Percentiles rank a stretch among this genome's conserved stretches.
phyloP scores from a whole-genome alignment of 2,329 filamentous ascomycete genomes.

The Pyrenochaeta sp. region DNA sequence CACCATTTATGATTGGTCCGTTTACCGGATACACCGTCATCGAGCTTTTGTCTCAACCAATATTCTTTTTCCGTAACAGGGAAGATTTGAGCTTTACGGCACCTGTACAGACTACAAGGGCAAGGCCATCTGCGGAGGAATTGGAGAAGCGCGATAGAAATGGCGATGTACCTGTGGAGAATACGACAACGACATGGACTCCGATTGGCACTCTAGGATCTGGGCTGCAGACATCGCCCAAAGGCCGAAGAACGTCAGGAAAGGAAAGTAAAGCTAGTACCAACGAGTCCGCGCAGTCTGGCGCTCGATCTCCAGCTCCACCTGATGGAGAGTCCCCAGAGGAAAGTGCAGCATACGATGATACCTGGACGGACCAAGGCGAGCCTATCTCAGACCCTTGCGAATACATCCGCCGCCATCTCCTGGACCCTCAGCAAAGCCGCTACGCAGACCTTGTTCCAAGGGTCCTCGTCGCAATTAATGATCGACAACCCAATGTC shows the following conservation, averaged over 20 bases:
- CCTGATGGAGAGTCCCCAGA: not conserved
- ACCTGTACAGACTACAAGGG: not conserved
- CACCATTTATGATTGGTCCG: constrained; percentile 25
- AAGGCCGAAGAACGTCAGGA: not conserved
- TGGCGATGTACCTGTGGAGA: not conserved
- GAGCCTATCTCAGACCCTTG: not conserved
- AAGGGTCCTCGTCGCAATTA: constrained; percentile 15
- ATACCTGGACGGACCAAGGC: constrained; percentile 7
- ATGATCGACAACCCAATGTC: constrained; percentile 7
- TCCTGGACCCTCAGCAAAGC: not conserved
- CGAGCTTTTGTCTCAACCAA: constrained; percentile 26
- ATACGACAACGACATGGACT: not conserved
- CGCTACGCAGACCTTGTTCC: constrained; percentile 8
- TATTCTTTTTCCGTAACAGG: constrained; percentile 30
- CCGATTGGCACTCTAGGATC: not conserved
- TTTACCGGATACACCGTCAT: constrained; percentile 28
- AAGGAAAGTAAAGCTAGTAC: not conserved
- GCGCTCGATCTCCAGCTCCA: not conserved
- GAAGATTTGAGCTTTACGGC: constrained; percentile 9
- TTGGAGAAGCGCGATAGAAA: not conserved
- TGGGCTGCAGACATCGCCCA: not conserved
- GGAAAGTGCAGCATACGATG: not conserved
- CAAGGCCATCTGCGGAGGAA: not conserved
- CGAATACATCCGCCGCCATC: not conserved
- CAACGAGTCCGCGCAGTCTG: not conserved